Percentiles rank a stretch among this genome's conserved stretches.
Evolutionary conservation across 306 rosid genomes (phyloP).

Genomic region (Macrotyloma uniflorum): DNA sequence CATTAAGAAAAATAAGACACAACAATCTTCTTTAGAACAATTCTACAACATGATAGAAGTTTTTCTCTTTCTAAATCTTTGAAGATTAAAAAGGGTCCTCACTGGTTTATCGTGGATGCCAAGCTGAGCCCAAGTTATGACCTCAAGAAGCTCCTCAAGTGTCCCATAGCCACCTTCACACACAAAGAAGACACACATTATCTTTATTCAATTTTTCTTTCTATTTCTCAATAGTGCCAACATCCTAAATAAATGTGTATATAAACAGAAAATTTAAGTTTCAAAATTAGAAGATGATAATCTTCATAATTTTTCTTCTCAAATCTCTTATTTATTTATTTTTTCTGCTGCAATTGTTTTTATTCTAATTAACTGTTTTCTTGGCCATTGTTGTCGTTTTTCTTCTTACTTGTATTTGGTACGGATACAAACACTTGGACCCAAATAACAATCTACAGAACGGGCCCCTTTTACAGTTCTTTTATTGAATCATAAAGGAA

Average conservation of each 20-base stretch:
- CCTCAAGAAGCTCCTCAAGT: constrained; percentile 98
- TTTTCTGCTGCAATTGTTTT: background rate
- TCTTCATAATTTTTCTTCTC: background rate
- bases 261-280: background rate
- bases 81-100: constrained; percentile 19
- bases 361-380: background rate
- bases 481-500: background rate
- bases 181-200: background rate
- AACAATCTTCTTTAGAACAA: background rate
- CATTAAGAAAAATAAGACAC: background rate
- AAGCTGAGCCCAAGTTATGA: constrained; percentile 97
- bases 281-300: background rate
- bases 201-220: background rate
- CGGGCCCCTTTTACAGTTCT: background rate
- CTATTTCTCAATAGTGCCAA: background rate
- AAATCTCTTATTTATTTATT: background rate
- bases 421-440: background rate
- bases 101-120: constrained; percentile 99
- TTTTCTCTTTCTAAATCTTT: background rate
- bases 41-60: background rate
- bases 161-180: constrained; percentile 96
- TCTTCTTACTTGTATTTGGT: background rate
- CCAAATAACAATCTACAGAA: background rate
- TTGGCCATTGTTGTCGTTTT: background rate
- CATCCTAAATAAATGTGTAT: too few relatives aligned